phyloP scores from a whole-genome alignment of 106 monocot species.

The Gastrodia elata region DNA sequence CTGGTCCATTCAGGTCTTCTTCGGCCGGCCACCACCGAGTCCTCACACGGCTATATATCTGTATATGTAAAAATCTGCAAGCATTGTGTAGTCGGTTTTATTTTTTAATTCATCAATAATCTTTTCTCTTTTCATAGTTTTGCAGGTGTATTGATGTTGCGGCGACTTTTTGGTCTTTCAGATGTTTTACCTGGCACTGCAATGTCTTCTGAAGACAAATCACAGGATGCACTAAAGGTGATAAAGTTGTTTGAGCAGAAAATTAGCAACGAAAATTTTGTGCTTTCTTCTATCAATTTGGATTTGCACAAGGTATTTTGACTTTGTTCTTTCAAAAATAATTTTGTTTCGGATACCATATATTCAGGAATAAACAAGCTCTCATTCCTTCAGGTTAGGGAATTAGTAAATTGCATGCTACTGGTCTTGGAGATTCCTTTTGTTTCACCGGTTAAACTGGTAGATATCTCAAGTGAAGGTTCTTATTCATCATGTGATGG shows the following conservation, averaged over 20 bases:
- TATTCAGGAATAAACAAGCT: background rate
- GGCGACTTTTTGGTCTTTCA: constrained; percentile 67
- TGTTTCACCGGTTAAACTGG: constrained; percentile 15
- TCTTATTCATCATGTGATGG: constrained; percentile 10
- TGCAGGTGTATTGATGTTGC: constrained; percentile 39
- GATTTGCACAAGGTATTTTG: constrained; percentile 40
- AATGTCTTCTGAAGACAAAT: constrained; percentile 29
- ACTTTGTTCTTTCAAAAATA: background rate
- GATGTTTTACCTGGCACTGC: constrained; percentile 17
- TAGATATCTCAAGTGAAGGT: constrained; percentile 16
- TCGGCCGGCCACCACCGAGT: too few species aligned
- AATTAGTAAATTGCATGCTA: constrained; percentile 35
- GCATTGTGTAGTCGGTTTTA: too few species aligned
- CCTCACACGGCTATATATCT: too few species aligned
- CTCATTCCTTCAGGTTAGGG: constrained; percentile 40
- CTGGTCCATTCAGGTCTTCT: too few species aligned
- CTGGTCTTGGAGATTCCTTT: constrained; percentile 27
- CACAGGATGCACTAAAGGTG: constrained; percentile 35
- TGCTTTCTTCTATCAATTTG: constrained; percentile 17
- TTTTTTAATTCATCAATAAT: background rate
- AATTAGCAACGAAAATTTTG: constrained; percentile 17
- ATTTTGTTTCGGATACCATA: background rate
- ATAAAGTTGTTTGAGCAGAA: constrained; percentile 34
- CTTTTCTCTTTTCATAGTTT: constrained; percentile 15
- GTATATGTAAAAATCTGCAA: too few species aligned